Percentiles rank a stretch among this genome's conserved stretches.
Conservation (phyloP, 352 stramenopile genomes). For the Globisporangium middletonii region DNA sequence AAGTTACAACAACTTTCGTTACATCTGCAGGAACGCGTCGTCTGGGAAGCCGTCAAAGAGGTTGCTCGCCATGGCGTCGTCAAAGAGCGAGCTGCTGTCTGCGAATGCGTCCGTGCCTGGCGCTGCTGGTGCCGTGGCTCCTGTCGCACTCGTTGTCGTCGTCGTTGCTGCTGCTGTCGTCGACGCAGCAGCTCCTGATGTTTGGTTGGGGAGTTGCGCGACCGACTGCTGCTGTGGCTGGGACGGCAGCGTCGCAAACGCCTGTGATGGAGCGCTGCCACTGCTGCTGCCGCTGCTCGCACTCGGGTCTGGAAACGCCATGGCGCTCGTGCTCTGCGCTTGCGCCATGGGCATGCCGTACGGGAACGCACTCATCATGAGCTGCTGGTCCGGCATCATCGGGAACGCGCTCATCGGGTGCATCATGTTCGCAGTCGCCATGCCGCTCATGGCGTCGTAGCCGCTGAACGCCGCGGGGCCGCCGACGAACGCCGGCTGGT, state of each 20-base stretch:
- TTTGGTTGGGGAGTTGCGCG: slow-evolving; percentile 13
- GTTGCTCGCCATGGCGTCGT: slow-evolving; percentile 34
- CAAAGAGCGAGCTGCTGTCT: slow-evolving; percentile 29
- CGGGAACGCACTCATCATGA: slow-evolving; percentile 32
- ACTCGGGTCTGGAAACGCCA: slow-evolving; percentile 2
- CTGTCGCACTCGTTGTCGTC: slow-evolving; percentile 18
- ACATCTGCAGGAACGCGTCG: slow-evolving; percentile 70
- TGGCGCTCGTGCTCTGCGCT: slow-evolving; percentile 16
- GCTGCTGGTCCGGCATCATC: slow-evolving; percentile 35
- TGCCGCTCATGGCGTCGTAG: slow-evolving; percentile 28
- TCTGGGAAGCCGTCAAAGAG: slow-evolving; percentile 75
- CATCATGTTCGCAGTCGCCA: slow-evolving; percentile 46
- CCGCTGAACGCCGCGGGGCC: not conserved
- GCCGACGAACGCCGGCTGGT: slow-evolving; percentile 26
- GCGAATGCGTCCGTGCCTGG: slow-evolving; percentile 19
- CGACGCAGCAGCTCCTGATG: not conserved
- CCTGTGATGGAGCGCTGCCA: slow-evolving; percentile 1
- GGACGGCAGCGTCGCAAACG: slow-evolving; percentile 9
- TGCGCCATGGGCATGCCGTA: slow-evolving; percentile 24
- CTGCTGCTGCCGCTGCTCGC: slow-evolving; percentile 15
- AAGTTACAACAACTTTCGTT: slow-evolving; percentile 37
- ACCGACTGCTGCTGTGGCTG: slow-evolving; percentile 16
- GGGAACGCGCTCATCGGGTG: slow-evolving; percentile 45
- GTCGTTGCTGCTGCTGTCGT: not conserved
- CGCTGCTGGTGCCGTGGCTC: slow-evolving; percentile 11